Base-by-base conservation (phyloP, 805 yeast genomes). In the Kodamaea leandrae region DNA sequence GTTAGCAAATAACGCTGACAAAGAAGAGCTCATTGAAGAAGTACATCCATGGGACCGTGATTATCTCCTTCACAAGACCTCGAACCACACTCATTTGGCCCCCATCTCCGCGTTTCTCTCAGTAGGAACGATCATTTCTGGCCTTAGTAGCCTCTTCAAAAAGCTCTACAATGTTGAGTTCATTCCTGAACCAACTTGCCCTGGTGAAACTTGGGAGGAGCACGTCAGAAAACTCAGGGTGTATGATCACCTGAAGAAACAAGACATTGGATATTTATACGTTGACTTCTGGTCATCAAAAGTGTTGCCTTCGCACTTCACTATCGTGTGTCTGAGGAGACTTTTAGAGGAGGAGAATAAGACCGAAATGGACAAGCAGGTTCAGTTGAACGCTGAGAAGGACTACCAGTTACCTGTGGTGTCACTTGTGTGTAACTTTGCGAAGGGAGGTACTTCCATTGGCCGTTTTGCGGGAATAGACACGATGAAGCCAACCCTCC, bases 21-120 rank as follows among this genome's bases (percentile, higher is more conserved):
- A 10, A 5, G 4, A 5, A 21, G 70, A 64, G 42, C 64, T 79
- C 2, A 57, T 76, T 4, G 61, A 62, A 6, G 58, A 61, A 9
- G 71, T 89, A 23, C 76, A 79, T 45, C 96, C 96, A 1, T 93
- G 98, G 98, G 98, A 93, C 60, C 74, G 96, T 46, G 96, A 89
- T 48, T 90, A 76, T 44, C 48, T 76, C 18, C 51, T 67, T 25
- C 42, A 49, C 4, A 53, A 58, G 36, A 44, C 52, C 6, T 57
- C 55, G 26, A 35, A 49, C 26, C 26, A 21, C 37, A 33, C 20
- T 6, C n/a, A 15, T 3, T 21, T 34, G 7, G 32, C 25, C 13
- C 38, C 43, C 42, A 76, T 88, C n/a, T 72, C 81, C 20, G 71
- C 80, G 2, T 86, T 82, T 58, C 83, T 91, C 46, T 84, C 96